Base-by-base conservation (phyloP, 2,329 filamentous ascomycete species). In the Alternaria consortialis region DNA sequence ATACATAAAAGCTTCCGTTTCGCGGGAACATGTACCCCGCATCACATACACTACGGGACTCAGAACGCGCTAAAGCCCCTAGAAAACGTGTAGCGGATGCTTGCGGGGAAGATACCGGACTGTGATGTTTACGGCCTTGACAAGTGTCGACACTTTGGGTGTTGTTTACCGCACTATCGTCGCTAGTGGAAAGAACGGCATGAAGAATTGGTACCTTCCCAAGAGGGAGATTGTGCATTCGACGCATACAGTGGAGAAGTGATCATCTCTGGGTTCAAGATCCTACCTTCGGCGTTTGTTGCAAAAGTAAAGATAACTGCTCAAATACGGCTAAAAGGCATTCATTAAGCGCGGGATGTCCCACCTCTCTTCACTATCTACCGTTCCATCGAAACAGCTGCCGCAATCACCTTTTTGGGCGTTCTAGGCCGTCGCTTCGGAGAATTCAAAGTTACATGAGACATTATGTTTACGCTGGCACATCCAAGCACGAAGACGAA, bases 401-500 rank as follows among this genome's bases (percentile, higher is more conserved):
- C 31, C 31, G 31, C 32, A 48, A 25, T 12, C 32, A 48, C 31
- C 17, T 50, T 36, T 5, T 36, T 50, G 11, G 51, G 51, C 25
- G 39, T 43, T 43, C 37, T 29, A 20, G 51, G 15, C 29, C 27
- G 11, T 43, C 13, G 27, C 51, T 43, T 53, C 25, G 27, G 51
- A 43, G 37, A 23, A 42, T 5, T 31, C 25, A 53, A 25, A 3
- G 25, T 17, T 31, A 53, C 37, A 25, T 31, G 40, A 54, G 58
- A 47, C 34, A 53, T 3, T 5, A 65, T 39, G 17, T 46, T 58
- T 2, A 44, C 46, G 23, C 46, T 47, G 13, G 57, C 59, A 29
- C 59, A 63, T n/a, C 51, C 43, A 27, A 58, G 55, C 4, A 67
- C 43, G 23, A 65, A 2, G 5, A 54, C 39, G 40, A 64, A 65